Base-by-base conservation (phyloP, 192 early-diverging fungal species). In the Coemansia sp. region DNA sequence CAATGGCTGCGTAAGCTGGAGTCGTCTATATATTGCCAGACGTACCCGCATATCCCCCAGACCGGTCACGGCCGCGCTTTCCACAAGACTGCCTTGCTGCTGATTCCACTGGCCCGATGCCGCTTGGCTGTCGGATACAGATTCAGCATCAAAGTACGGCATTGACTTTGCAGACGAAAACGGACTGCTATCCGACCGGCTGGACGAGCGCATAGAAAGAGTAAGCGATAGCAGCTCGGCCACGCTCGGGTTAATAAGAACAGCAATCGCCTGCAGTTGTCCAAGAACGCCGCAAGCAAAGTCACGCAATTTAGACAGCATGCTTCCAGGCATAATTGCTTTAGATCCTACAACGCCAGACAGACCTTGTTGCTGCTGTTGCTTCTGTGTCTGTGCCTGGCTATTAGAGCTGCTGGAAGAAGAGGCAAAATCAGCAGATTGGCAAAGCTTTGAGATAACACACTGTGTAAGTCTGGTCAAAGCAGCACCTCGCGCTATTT, bases 181-280 rank as follows among this genome's bases (percentile, higher is more conserved):
- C 38, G 57, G n/a, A 5, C 39, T 59, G 38, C n/a, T 41, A 0
- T 45, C 53, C 4, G 51, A 7, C n/a, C 41, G 38, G 12, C 42
- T 16, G 1, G 11, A n/a, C 17, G 44, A 39, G 12, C 42, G 67
- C n/a, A 38, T 25, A 5, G 57, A 32, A 41, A 59, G 57, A 12
- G 57, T 41, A 16, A 76, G 70, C 22, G 63, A 41, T 42, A 76
- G 57, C 38, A 42, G 19, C 12, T 22, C 14, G 17, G 79, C 70
- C 4, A 64, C 71, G 10, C 12, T 7, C 4, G 65, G 43, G 63
- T 58, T 76, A 20, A 64, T 49, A 25, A 43, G 54, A 16, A 61
- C n/a, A 7, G 74, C 67, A 48, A 81, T 69, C 2, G 70, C 55
- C 57, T 81, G 74, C 14, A 81, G 61, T 50, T 81, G 79, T 20